A percentile compares a stretch with the other conserved stretches of the same genome.
Conservation (phyloP, 1,139 yeast species). For the Cylindricascospora bacillispora region DNA sequence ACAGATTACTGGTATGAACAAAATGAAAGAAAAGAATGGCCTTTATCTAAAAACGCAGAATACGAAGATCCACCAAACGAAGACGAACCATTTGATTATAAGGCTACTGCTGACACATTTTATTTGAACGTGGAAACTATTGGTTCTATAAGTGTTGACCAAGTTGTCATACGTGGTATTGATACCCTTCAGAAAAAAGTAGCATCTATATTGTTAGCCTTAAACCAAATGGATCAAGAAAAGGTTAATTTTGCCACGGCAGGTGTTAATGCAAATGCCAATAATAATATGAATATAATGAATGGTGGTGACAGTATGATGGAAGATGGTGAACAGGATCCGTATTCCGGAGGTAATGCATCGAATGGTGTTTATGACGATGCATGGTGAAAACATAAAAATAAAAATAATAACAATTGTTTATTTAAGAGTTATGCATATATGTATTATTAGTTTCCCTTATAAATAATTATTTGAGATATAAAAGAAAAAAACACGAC, state of each 20-base stretch:
- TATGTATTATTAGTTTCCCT: conserved; percentile 2
- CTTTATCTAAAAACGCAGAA: conserved; percentile 72
- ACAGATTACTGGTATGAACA: conserved; percentile 96
- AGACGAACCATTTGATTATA: conserved; percentile 76
- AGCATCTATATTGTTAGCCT: conserved; percentile 77
- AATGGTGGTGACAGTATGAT: conserved; percentile 33
- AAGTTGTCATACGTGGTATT: conserved; percentile 74
- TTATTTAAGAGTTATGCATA: conserved; percentile 1
- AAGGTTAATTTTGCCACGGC: conserved; percentile 37
- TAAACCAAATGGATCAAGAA: conserved; percentile 42
- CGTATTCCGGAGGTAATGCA: conserved; percentile 29
- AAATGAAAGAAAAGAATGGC: conserved; percentile 86
- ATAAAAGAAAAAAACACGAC: conserved; percentile 1
- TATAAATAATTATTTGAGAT: conserved; percentile 1
- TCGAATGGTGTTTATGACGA: conserved; percentile 20
- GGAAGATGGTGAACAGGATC: conserved; percentile 31
- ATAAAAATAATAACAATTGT: conserved; percentile 1
- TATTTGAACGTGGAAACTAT: conserved; percentile 88
- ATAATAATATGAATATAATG: conserved; percentile 12
- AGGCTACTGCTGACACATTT: conserved; percentile 67
- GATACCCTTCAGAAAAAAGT: conserved; percentile 78
- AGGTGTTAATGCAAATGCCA: conserved; percentile 20
- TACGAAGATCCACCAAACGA: conserved; percentile 95
- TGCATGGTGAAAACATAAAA: conserved; percentile 20
- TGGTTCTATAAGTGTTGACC: conserved; percentile 80